Evolutionary conservation across 148 eudicot genomes (phyloP).

Genomic region (Fagopyrum esculentum): DNA sequence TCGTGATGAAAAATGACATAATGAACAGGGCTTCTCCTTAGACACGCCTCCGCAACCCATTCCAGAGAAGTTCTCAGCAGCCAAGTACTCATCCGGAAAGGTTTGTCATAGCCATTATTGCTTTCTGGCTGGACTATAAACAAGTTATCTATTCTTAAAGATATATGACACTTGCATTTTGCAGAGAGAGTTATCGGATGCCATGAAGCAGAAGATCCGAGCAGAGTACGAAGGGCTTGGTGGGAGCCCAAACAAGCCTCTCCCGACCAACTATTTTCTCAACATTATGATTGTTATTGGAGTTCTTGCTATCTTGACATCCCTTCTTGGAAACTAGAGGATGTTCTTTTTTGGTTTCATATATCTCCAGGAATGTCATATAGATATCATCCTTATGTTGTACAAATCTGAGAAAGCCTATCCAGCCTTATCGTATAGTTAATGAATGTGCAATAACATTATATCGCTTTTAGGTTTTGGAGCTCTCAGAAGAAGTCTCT

Average conservation of each 20-base stretch:
- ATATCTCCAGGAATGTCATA: background rate
- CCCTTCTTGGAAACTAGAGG: slow-evolving; percentile 47
- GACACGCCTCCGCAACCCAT: slow-evolving; percentile 39
- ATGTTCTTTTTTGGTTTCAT: background rate
- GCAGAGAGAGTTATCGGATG: slow-evolving; percentile 80
- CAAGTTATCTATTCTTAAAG: slow-evolving; percentile 33
- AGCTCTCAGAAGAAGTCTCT: no score
- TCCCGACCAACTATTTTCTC: slow-evolving; percentile 86
- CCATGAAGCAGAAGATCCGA: slow-evolving; percentile 87
- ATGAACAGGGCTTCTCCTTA: slow-evolving; percentile 72
- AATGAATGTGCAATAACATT: no score
- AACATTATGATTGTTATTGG: slow-evolving; percentile 75
- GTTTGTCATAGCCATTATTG: slow-evolving; percentile 26
- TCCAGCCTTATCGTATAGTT: no score
- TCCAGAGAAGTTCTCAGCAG: slow-evolving; percentile 80
- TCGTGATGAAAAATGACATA: slow-evolving; percentile 1
- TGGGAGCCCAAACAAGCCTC: slow-evolving; percentile 93
- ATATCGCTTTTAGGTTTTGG: no score
- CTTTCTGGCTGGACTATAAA: slow-evolving; percentile 40
- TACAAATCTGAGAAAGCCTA: background rate
- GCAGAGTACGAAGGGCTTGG: slow-evolving; percentile 82
- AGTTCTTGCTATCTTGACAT: slow-evolving; percentile 77
- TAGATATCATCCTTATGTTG: background rate
- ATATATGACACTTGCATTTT: slow-evolving; percentile 18
- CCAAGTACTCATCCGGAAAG: slow-evolving; percentile 85